Evolutionary conservation across 441 rosid genomes (phyloP).

Genomic region (Geranium incanum): DNA sequence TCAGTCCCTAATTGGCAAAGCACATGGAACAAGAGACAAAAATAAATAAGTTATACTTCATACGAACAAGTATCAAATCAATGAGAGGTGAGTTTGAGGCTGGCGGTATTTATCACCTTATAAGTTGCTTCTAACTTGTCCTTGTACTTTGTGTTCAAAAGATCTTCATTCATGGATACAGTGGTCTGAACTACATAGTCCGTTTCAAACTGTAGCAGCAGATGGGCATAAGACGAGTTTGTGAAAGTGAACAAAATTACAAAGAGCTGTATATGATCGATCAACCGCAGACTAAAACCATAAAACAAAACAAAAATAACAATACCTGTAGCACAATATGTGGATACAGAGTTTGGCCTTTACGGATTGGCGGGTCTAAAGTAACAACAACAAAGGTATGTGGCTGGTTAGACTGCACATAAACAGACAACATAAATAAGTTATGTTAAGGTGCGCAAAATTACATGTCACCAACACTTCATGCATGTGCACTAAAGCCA

Average conservation of each 20-base stretch:
- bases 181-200: conserved; percentile 52
- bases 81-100: background rate
- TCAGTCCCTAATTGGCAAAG: conserved; percentile 59
- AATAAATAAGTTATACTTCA: background rate
- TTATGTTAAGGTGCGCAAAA: background rate
- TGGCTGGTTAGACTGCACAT: conserved; percentile 77
- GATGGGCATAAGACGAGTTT: background rate
- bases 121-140: conserved; percentile 69
- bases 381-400: conserved; percentile 85
- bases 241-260: conserved; percentile 3
- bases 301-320: conserved; percentile 4
- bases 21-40: background rate
- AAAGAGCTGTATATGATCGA: background rate
- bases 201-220: conserved; percentile 62
- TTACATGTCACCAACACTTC: background rate
- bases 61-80: no score
- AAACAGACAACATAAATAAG: conserved; percentile 14
- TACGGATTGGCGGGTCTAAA: conserved; percentile 92
- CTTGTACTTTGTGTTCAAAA: conserved; percentile 73
- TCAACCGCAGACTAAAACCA: background rate
- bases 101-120: conserved; percentile 43
- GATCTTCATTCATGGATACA: conserved; percentile 62
- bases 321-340: conserved; percentile 92
- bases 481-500: no score
- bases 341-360: conserved; percentile 91